phyloP scores from a whole-genome alignment of 108 stramenopile genomes.

The Nitzschia sp. region DNA sequence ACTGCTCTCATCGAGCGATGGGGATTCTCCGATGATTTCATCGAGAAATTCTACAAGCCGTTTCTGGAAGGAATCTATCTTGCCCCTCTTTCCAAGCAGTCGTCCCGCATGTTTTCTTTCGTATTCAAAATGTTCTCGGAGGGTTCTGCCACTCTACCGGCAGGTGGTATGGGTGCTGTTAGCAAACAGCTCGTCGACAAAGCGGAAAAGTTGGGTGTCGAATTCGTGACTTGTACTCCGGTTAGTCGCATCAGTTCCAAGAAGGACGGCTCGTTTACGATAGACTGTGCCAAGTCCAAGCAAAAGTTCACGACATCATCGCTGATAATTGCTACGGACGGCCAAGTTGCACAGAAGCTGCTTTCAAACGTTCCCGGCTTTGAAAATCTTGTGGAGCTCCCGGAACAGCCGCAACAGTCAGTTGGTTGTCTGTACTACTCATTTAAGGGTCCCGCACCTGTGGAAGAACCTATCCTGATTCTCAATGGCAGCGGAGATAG shows the following conservation, averaged over 20 bases:
- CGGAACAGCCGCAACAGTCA: constrained; percentile 63
- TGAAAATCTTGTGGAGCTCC: constrained; percentile 25
- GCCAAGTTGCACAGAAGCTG: constrained; percentile 49
- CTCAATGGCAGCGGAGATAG: constrained; percentile 63
- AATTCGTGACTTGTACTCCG: constrained; percentile 27
- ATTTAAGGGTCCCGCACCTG: constrained; percentile 63
- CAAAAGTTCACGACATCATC: constrained; percentile 34
- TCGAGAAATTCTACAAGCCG: constrained; percentile 72
- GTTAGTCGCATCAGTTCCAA: constrained; percentile 23
- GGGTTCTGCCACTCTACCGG: constrained; percentile 71
- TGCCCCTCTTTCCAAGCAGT: constrained; percentile 66
- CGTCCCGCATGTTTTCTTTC: constrained; percentile 87
- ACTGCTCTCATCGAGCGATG: constrained; percentile 61
- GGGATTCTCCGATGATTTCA: constrained; percentile 74
- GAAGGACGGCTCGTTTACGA: constrained; percentile 13
- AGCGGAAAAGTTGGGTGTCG: constrained; percentile 51
- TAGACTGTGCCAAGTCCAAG: constrained; percentile 9
- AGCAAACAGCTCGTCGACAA: constrained; percentile 62
- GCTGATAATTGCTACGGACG: constrained; percentile 88
- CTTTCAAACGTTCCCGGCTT: constrained; percentile 54
- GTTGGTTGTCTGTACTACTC: constrained; percentile 85
- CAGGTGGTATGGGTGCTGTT: constrained; percentile 76
- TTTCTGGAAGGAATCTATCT: constrained; percentile 89
- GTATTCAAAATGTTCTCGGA: constrained; percentile 86
- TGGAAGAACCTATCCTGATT: constrained; percentile 80